A percentile compares a stretch with the other conserved stretches of the same genome.
Evolutionary conservation across 2,329 filamentous ascomycete genomes (phyloP).

Genomic region (Volutella citrinella): DNA sequence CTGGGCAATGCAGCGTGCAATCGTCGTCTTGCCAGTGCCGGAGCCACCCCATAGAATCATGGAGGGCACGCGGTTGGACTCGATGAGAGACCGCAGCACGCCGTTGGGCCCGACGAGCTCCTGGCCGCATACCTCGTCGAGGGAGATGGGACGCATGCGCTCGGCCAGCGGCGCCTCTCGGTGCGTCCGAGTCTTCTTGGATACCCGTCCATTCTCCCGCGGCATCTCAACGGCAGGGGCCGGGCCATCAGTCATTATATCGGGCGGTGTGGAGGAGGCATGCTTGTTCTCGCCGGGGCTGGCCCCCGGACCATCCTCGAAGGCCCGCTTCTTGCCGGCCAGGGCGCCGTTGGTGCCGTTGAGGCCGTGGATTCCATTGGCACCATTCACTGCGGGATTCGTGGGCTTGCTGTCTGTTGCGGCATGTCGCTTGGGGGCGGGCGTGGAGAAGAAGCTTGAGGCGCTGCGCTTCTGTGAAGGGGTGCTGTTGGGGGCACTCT

Average conservation of each 20-base stretch:
- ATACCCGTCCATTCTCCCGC: slow-evolving; percentile 35
- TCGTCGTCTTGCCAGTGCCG: slow-evolving; percentile 85
- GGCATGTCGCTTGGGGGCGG: slow-evolving; percentile 53
- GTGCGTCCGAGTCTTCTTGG: slow-evolving; percentile 67
- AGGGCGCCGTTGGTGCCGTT: slow-evolving; percentile 17
- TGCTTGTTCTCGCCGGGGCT: slow-evolving; percentile 1
- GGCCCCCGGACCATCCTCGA: slow-evolving; percentile 52
- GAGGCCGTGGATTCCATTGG: too few relatives aligned
- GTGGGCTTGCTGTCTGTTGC: slow-evolving; percentile 27
- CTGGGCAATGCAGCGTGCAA: slow-evolving; percentile 84
- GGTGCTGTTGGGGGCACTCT: slow-evolving; percentile 30
- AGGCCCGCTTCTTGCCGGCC: slow-evolving; percentile 48
- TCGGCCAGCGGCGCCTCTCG: slow-evolving; percentile 84
- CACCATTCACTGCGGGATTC: slow-evolving; percentile 33
- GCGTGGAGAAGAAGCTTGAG: slow-evolving; percentile 60
- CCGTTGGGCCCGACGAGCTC: slow-evolving; percentile 83
- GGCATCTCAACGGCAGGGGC: slow-evolving; percentile 7
- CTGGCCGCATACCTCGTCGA: slow-evolving; percentile 89
- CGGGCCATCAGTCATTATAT: slow-evolving; percentile 9
- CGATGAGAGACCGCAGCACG: slow-evolving; percentile 82
- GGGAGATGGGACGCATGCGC: slow-evolving; percentile 79
- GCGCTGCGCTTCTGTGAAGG: slow-evolving; percentile 54
- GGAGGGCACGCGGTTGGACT: slow-evolving; percentile 80
- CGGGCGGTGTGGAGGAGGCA: slow-evolving; percentile 2
- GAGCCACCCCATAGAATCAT: slow-evolving; percentile 92